A percentile compares a stretch with the other conserved stretches of the same genome.
phyloP scores from a whole-genome alignment of 345 rosid genomes.

The Citrus reticulata region DNA sequence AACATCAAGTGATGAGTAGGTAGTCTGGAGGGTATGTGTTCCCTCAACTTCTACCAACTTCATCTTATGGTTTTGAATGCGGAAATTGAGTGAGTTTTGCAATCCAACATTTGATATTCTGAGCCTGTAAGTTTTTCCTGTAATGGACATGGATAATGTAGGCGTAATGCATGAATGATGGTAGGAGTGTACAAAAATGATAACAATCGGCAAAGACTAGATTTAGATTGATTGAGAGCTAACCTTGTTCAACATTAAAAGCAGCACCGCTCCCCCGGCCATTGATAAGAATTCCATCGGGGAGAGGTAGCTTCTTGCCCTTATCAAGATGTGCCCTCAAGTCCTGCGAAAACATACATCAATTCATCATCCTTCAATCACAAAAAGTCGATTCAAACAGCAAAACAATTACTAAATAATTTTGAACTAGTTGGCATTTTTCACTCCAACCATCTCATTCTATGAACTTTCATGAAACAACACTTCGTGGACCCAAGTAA shows the following conservation, averaged over 20 bases:
- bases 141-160: background rate
- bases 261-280: conserved; percentile 71
- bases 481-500: background rate
- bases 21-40: conserved; percentile 73
- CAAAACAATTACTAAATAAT: background rate
- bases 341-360: conserved; percentile 29
- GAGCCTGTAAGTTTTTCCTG: conserved; percentile 88
- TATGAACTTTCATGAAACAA: background rate
- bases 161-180: background rate
- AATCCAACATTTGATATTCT: conserved; percentile 92
- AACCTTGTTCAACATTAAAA: conserved; percentile 81
- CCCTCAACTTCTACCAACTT: conserved; percentile 89
- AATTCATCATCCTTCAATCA: background rate
- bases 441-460: background rate
- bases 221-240: background rate
- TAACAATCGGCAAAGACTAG: background rate
- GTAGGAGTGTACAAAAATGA: background rate
- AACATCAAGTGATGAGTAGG: conserved; percentile 84
- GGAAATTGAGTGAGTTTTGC: conserved; percentile 82
- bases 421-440: background rate
- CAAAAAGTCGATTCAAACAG: background rate
- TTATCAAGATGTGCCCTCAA: conserved; percentile 53
- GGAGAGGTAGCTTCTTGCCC: conserved; percentile 65
- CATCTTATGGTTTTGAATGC: conserved; percentile 87
- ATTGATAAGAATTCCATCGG: conserved; percentile 88